Percentiles rank a stretch among this genome's conserved stretches.
These are phyloP conservation scores for Phytophthora sojae DNA, from an alignment of 352 stramenopile genomes.

Conservation along the genomic window DNA sequence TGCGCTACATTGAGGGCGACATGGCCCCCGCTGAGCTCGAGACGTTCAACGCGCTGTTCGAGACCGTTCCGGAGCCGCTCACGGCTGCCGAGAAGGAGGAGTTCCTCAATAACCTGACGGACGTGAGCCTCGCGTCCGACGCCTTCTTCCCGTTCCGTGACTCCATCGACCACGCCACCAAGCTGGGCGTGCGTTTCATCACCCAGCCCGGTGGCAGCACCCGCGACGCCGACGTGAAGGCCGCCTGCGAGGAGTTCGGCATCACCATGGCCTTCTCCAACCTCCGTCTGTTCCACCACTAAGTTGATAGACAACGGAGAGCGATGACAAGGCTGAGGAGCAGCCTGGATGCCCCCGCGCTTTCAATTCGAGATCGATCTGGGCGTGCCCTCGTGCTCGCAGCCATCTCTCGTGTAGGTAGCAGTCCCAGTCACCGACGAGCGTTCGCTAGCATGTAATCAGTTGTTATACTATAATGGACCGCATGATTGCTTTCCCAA, in stretches of 20 bases:
- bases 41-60: constrained; percentile 97
- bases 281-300: constrained; percentile 99
- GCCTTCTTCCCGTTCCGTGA: constrained; percentile 99
- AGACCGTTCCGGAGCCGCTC: constrained; percentile 93
- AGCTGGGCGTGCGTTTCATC: constrained; percentile 97
- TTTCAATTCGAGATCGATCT: constrained; percentile 12
- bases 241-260: constrained; percentile 97
- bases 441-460: constrained; percentile 31
- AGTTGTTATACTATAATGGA: constrained; percentile 36
- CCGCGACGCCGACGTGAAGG: constrained; percentile 92
- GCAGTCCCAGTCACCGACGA: constrained; percentile 19
- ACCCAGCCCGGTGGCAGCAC: constrained; percentile 94
- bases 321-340: constrained; percentile 26
- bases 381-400: constrained; percentile 20
- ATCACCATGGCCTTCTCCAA: constrained; percentile 99
- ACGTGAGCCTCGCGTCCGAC: constrained; percentile 97
- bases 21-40: constrained; percentile 96
- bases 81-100: constrained; percentile 95
- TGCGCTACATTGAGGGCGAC: constrained; percentile 99
- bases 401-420: constrained; percentile 28
- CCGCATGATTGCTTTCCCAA: constrained; percentile 24
- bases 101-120: constrained; percentile 91
- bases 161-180: constrained; percentile 97
- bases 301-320: constrained; percentile 45
- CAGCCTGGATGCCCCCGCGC: constrained; percentile 11